A percentile compares a stretch with the other conserved stretches of the same genome.
phyloP scores from a whole-genome alignment of 169 alveolate genomes.

The Cryptosporidium ubiquitum region DNA sequence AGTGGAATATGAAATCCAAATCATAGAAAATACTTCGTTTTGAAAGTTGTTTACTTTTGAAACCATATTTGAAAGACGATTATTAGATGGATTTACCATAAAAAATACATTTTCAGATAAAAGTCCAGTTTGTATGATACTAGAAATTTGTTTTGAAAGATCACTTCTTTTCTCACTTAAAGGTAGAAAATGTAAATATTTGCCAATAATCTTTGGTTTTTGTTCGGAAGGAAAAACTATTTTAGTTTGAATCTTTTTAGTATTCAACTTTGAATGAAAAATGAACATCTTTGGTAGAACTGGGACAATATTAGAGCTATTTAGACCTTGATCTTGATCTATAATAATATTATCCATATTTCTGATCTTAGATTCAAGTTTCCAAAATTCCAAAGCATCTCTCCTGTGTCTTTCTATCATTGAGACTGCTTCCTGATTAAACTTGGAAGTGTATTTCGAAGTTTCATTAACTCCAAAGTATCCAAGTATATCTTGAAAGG shows the following conservation, averaged over 20 bases:
- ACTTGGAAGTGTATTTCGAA: background rate
- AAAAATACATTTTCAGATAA: constrained; percentile 51
- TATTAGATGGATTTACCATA: constrained; percentile 1
- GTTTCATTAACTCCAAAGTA: constrained; percentile 23
- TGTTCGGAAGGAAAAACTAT: background rate
- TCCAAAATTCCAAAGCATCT: constrained; percentile 52
- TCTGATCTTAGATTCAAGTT: constrained; percentile 23
- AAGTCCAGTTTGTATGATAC: constrained; percentile 42
- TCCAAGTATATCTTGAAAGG: constrained; percentile 30
- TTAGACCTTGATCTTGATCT: background rate
- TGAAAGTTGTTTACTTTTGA: constrained; percentile 37
- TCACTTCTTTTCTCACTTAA: constrained; percentile 16
- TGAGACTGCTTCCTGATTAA: constrained; percentile 17
- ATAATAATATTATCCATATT: constrained; percentile 16
- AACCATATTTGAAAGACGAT: constrained; percentile 16
- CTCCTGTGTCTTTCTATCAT: constrained; percentile 13
- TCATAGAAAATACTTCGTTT: background rate
- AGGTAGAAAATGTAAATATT: constrained; percentile 5
- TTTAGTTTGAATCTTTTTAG: background rate
- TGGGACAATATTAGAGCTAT: background rate
- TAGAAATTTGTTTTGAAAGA: constrained; percentile 36
- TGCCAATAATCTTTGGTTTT: background rate
- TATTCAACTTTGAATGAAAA: constrained; percentile 19
- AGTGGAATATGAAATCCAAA: constrained; percentile 52
- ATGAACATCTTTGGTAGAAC: constrained; percentile 34